These are phyloP conservation scores for Cercospora sp. DNA, from an alignment of 2,329 filamentous ascomycete species.

Conservation along the genomic window DNA sequence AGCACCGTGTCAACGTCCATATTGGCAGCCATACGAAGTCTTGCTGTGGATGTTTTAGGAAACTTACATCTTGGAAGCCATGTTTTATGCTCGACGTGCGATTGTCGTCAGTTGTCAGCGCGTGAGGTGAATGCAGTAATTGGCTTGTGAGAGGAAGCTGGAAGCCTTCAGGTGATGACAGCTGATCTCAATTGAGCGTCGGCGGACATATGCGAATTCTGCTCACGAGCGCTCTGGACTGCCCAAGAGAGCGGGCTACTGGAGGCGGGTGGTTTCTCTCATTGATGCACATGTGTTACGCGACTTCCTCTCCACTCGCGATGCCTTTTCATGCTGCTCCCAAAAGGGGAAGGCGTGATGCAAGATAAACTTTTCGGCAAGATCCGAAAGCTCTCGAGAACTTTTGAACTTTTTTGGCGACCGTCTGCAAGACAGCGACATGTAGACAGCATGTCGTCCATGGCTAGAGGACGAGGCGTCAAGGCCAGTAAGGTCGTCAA, in stretches of 20 bases:
- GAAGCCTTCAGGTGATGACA: conserved; percentile 6
- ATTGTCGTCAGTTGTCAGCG: background rate
- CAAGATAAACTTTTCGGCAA: conserved; percentile 9
- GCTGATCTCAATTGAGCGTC: background rate
- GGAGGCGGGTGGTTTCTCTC: background rate
- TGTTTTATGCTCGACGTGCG: background rate
- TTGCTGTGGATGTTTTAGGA: conserved; percentile 1
- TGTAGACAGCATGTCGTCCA: conserved; percentile 45
- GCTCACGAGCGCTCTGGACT: background rate
- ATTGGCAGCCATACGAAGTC: conserved; percentile 54
- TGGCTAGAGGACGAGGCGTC: conserved; percentile 41
- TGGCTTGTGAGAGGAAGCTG: conserved; percentile 2
- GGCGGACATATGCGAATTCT: background rate
- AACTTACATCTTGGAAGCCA: conserved; percentile 17
- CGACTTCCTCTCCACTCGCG: background rate
- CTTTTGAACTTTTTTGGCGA: conserved; percentile 14
- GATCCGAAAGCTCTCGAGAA: conserved; percentile 5
- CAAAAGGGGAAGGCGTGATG: background rate
- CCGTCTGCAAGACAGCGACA: conserved; percentile 12
- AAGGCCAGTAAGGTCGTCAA: conserved; percentile 46
- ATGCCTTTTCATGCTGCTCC: background rate
- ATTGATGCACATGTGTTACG: background rate
- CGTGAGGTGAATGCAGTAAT: conserved; percentile 3
- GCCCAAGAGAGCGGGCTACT: background rate
- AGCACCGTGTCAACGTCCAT: conserved; percentile 45